Conservation (phyloP, 2,329 filamentous ascomycete species). For the Sporothrix dimorphospora region DNA sequence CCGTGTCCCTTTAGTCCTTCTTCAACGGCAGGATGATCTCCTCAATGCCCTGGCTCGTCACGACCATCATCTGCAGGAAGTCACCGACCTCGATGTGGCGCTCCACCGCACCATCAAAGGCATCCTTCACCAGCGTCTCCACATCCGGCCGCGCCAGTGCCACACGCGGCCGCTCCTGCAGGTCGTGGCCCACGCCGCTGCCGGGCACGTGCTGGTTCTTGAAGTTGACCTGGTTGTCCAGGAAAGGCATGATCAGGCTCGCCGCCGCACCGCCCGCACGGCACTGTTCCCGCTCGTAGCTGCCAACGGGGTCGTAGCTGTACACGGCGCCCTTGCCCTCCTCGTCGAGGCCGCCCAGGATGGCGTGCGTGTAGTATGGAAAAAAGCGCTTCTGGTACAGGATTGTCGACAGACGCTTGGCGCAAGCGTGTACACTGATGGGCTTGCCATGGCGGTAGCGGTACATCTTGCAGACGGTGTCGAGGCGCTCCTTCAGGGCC, state of each 20-base stretch:
- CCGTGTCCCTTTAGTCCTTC: slow-evolving; percentile 68
- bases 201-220: slow-evolving; percentile 97
- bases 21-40: slow-evolving; percentile 85
- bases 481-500: slow-evolving; percentile 89
- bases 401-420: slow-evolving; percentile 91
- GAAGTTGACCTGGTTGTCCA: slow-evolving; percentile 99
- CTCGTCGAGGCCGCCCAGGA: slow-evolving; percentile 91
- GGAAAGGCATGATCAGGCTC: slow-evolving; percentile 96
- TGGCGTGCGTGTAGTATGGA: slow-evolving; percentile 96
- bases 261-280: slow-evolving; percentile 89
- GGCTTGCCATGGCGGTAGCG: slow-evolving; percentile 96
- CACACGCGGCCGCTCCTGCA: slow-evolving; percentile 70
- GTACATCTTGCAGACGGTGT: slow-evolving; percentile 98
- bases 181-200: slow-evolving; percentile 78
- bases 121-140: slow-evolving; percentile 89
- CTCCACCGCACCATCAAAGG: slow-evolving; percentile 96
- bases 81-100: slow-evolving; percentile 99
- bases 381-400: slow-evolving; percentile 98
- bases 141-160: slow-evolving; percentile 74
- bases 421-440: slow-evolving; percentile 92
- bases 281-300: slow-evolving; percentile 96
- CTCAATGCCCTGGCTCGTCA: slow-evolving; percentile 85
- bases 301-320: slow-evolving; percentile 96
- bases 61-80: slow-evolving; percentile 90
- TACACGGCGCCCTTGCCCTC: slow-evolving; percentile 93